Conservation (phyloP, 192 early-diverging fungal genomes). For the Backusella mclennaniae region DNA sequence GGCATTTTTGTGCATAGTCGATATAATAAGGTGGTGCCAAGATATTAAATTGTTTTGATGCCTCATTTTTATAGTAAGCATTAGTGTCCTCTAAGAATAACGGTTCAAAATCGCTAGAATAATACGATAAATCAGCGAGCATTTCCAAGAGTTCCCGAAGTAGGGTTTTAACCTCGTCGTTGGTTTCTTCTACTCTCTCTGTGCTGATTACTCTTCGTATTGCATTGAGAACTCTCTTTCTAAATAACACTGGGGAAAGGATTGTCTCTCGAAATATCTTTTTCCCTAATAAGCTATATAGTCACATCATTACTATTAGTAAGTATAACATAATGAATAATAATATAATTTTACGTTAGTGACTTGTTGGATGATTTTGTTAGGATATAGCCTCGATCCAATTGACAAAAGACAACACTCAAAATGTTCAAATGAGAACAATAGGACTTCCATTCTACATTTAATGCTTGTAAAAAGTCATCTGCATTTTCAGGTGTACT, state of each 20-base stretch:
- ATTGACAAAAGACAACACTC: constrained; percentile 17
- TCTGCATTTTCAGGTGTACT: neutral
- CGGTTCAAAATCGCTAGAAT: constrained; percentile 72
- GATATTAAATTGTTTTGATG: constrained; percentile 48
- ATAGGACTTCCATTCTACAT: constrained; percentile 5
- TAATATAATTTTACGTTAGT: neutral
- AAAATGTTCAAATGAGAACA: neutral
- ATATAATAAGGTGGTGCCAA: constrained; percentile 70
- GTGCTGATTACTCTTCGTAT: constrained; percentile 5
- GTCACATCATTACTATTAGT: neutral
- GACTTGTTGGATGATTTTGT: neutral
- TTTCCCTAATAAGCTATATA: neutral
- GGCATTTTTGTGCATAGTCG: constrained; percentile 60
- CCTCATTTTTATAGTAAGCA: constrained; percentile 74
- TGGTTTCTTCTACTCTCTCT: constrained; percentile 42
- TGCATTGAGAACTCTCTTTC: neutral
- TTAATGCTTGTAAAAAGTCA: neutral
- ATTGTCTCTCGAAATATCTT: neutral
- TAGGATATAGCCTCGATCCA: constrained; percentile 13
- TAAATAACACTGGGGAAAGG: neutral
- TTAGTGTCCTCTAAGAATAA: constrained; percentile 66
- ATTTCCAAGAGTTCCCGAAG: constrained; percentile 70
- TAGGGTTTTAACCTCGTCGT: constrained; percentile 53
- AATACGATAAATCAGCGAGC: constrained; percentile 74
- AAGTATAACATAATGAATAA: neutral